Conservation (phyloP, 208 protist species). For the Leishmania mexicana region DNA sequence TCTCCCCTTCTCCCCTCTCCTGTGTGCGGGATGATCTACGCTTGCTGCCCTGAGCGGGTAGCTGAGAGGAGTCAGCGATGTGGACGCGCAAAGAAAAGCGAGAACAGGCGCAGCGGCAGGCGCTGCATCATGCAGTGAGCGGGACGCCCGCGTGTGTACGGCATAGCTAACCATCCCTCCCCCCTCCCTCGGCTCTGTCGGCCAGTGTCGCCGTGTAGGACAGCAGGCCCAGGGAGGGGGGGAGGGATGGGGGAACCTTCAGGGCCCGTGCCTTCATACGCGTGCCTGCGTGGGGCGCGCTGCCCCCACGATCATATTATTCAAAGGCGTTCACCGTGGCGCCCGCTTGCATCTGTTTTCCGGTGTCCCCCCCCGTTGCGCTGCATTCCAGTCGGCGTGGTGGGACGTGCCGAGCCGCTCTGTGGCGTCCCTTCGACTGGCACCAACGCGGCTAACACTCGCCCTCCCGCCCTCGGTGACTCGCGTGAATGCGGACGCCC, state of each 20-base stretch:
- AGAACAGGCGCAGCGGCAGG: background rate
- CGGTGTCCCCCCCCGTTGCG: background rate
- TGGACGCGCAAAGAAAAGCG: background rate
- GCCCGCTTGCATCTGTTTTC: background rate
- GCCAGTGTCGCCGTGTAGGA: background rate
- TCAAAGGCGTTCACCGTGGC: no score
- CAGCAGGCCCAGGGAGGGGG: background rate
- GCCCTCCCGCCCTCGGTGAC: background rate
- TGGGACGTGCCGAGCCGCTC: background rate
- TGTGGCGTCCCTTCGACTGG: no score
- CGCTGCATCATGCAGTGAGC: background rate
- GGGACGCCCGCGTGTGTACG: background rate
- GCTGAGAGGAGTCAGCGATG: background rate
- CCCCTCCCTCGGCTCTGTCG: background rate
- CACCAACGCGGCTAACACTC: no score
- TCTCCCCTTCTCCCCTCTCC: background rate
- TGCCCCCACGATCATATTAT: no score
- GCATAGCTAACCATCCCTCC: background rate
- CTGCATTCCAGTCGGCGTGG: background rate
- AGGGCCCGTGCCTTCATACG: no score
- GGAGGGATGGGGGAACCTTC: no score
- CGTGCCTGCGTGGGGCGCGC: background rate
- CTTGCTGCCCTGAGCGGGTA: background rate
- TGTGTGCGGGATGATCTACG: background rate
- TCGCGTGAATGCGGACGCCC: background rate